Base-by-base conservation (phyloP, 2,329 filamentous ascomycete species). In the Aspergillus sp. region DNA sequence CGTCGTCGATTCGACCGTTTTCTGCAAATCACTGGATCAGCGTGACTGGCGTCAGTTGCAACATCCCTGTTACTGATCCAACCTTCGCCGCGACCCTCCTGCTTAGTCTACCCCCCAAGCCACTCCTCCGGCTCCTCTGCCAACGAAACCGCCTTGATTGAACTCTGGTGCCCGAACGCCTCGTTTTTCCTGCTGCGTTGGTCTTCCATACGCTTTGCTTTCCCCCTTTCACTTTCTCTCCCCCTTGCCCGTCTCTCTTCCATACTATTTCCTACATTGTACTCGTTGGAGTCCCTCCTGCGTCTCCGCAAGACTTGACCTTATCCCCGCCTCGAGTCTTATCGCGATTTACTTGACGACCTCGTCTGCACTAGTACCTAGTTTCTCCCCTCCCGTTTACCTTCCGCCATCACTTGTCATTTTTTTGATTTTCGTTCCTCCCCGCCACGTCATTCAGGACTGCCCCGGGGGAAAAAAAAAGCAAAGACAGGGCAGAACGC, bases 81-180 rank as follows among this genome's bases (percentile, higher is more conserved):
- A 69, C 64, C 63, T 68, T 66, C 65, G 60, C 63, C 59, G 64
- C 63, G 62, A 61, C 61, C 58, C 56, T 65, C 57, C 58, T 61
- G 54, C 61, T 54, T 55, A 58, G 55, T 60, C 58, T 47, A 32
- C 65, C 63, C 67, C 62, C 60, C 66, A 71, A 69, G 64, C 69
- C 67, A 69, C 63, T 68, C 55, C 54, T 63, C 68, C 66, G 64
- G 62, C 62, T 58, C 63, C 14, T 42, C 64, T 60, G 59, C 65
- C 66, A 69, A 67, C 70, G 65, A 71, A 69, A 66, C 66, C 64
- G 59, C 70, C 64, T 61, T 61, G 62, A 69, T 65, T 61, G 63
- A 68, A 60, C 68, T 61, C 71, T 71, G 69, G 62, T 74, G 71
- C 71, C 71, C 72, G 69, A 74, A 72, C 67, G 69, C 69, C 71